Base-by-base conservation (phyloP, 1,284 basidiomycete species). In the Heterobasidion irregulare region DNA sequence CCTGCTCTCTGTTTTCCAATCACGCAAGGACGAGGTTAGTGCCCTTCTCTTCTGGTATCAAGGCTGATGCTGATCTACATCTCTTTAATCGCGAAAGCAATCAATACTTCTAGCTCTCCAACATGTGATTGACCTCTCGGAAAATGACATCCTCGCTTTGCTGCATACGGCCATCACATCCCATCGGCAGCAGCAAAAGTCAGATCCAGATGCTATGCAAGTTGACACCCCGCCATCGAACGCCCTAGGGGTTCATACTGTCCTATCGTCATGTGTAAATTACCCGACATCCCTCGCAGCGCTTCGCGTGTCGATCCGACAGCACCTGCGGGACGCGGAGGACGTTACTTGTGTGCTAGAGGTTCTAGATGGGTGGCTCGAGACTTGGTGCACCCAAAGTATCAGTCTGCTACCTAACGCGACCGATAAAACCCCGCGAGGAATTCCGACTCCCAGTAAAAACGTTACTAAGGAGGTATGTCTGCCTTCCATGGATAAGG, bases 11-110 rank as follows among this genome's bases (percentile, higher is more conserved):
- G 72, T 71, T 6, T 65, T 90, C 43, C 69, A 73, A 47, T 64
- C 72, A 53, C 75, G 73, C 55, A 71, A 74, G 48, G 88, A 89
- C 62, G 89, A 86, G 87, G 87, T 88, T 64, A 56, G 79, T 66
- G 13, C 12, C 5, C 45, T 7, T 33, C 19, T 45, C 16, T 35
- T 46, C 9, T 38, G 13, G 33, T 26, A 26, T 6, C 26, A 18
- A 15, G 45, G 46, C 47, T 50, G 33, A 13, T 32, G 36, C 33
- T 44, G 55, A 38, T 59, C 18, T 50, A 47, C 26, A 33, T 13
- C 32, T 32, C 48, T 19, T 47, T 6, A 16, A 15, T 47, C 52
- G 9, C 56, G 12, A 41, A 41, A 89, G 86, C 71, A 73, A 65
- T 78, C 80, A 2, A 72, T 86, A 44, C 63, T 75, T 51, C 62